Conservation (phyloP, 1,284 basidiomycete species). For the Ustilago sp. region DNA sequence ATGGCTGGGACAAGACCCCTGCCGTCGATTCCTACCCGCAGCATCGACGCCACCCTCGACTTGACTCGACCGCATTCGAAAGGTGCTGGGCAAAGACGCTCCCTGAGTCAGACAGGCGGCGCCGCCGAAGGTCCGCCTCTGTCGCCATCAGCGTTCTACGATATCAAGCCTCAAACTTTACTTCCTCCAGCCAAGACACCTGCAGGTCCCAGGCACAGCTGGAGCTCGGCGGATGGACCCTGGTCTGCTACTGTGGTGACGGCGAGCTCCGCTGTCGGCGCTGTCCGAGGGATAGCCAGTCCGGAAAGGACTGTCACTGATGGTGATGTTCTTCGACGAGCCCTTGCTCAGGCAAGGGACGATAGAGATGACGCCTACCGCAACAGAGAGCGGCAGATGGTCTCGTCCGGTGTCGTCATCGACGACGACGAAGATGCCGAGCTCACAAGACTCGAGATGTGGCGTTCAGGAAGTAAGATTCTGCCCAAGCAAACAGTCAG, state of each 20-base stretch:
- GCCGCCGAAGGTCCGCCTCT: constrained; percentile 12
- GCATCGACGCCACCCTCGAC: constrained; percentile 6
- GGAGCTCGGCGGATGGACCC: constrained; percentile 24
- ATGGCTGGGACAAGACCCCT: constrained; percentile 6
- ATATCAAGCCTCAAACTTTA: not conserved
- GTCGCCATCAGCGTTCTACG: constrained; percentile 27
- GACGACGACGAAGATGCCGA: constrained; percentile 17
- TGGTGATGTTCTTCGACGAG: constrained; percentile 3
- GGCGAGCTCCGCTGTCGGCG: not conserved
- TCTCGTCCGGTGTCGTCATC: not conserved
- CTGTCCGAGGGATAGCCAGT: constrained; percentile 6
- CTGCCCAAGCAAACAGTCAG: not conserved
- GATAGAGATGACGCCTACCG: not conserved
- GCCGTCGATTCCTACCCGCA: constrained; percentile 10
- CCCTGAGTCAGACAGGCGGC: not conserved
- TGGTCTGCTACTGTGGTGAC: constrained; percentile 17
- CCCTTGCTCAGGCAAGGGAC: constrained; percentile 9
- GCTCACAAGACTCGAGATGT: constrained; percentile 18
- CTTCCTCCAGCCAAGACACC: not conserved
- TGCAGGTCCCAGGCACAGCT: constrained; percentile 13
- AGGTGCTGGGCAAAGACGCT: not conserved
- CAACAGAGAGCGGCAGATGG: not conserved
- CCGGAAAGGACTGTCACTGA: not conserved
- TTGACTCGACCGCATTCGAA: not conserved
- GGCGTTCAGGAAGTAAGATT: constrained; percentile 13